A percentile compares a stretch with the other conserved stretches of the same genome.
Evolutionary conservation across 495 filamentous ascomycete species (phyloP).

Genomic region (Letharia lupina): DNA sequence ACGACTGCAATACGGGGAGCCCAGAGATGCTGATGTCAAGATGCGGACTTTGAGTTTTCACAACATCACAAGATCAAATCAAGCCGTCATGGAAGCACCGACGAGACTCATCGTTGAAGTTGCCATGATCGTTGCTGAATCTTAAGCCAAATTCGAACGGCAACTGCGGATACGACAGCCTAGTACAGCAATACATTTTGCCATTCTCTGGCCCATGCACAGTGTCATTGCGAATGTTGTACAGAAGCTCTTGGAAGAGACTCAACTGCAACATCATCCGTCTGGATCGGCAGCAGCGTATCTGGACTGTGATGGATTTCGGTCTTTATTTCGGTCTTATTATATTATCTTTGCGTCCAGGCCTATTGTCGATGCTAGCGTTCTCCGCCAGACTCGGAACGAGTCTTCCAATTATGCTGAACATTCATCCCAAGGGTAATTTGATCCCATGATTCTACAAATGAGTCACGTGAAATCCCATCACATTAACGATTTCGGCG

Average conservation of each 20-base stretch:
- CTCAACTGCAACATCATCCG: neutral
- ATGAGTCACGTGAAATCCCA: neutral
- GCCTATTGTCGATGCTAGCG: neutral
- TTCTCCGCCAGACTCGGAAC: neutral
- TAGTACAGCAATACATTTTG: neutral
- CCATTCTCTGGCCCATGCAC: neutral
- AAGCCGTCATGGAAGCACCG: neutral
- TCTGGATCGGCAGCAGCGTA: neutral
- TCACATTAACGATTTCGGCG: conserved; percentile 16
- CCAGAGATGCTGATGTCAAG: neutral
- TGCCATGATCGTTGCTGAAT: neutral
- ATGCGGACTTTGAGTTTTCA: neutral
- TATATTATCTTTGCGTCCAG: neutral
- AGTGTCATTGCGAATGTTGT: neutral
- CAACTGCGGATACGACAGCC: neutral
- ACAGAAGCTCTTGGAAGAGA: neutral
- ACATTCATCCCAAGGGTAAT: neutral
- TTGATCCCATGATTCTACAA: neutral
- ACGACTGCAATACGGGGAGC: neutral
- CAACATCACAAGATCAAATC: neutral
- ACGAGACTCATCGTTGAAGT: neutral
- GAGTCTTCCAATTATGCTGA: neutral
- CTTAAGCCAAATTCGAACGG: neutral
- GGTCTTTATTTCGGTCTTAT: no score
- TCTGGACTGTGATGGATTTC: neutral